Base-by-base conservation (phyloP, 352 stramenopile genomes). In the Globisporangium yorkense region DNA sequence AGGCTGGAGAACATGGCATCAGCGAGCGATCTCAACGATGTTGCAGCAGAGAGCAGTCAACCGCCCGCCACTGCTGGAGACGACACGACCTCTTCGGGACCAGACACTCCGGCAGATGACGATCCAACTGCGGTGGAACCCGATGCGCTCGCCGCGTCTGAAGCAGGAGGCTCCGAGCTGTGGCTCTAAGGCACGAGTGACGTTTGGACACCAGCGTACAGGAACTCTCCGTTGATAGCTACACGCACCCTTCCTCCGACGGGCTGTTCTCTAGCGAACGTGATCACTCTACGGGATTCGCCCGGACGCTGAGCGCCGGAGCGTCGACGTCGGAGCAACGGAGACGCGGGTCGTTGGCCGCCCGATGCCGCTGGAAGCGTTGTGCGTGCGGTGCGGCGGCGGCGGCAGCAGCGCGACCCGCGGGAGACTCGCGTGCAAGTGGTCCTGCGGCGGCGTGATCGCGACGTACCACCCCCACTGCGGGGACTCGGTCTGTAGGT, bases 391-490 rank as follows among this genome's bases (percentile, higher is more conserved):
- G 7, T 7, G 46, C 40, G 48, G 41, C 18, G 39, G 50, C 5
- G 59, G 50, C 24, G 54, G 37, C 7, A 51, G 27, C 48, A 61
- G 48, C 39, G 63, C 64, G n/a, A 10, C 15, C 16, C 64, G 60
- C 46, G 64, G 61, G 52, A 62, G 21, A 8, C 54, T 43, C 7
- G 60, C 10, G 18, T 75, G 62, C 33, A 80, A 59, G 27, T 82
- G 68, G 59, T 94, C 84, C 49, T 88, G 77, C 18, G 85, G 85
- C 9, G 85, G 85, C 49, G 85, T 92, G 59, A 92, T 94, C 8
- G 85, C 70, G 9, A 94, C 85, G 47, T 94, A 94, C 83, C 82
- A 94, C 2, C 85, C 85, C 83, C 85, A 94, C 61, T 94, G 85
- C 33, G 83, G 85, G 43, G 80, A 91, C 63, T 89, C 80, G 9